A percentile compares a stretch with the other conserved stretches of the same genome.
Conservation (phyloP, 208 protist genomes). For the Tritrichomonas foetus region DNA sequence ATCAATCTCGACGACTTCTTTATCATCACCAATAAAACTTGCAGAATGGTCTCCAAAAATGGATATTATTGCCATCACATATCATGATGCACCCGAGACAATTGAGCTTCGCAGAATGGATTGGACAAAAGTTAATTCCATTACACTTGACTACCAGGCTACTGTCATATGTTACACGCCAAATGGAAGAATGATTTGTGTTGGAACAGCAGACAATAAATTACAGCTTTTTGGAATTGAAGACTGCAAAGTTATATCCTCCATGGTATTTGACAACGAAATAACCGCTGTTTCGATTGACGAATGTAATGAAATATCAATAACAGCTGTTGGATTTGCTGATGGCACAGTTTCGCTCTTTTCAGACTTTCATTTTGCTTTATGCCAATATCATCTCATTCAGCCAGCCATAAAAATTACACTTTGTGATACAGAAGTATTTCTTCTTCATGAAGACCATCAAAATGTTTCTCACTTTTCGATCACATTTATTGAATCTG, state of each 20-base stretch:
- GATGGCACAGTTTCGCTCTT: neutral
- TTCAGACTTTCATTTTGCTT: slow-evolving; percentile 39
- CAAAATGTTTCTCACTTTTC: neutral
- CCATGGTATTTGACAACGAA: neutral
- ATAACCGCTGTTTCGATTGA: neutral
- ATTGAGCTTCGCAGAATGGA: slow-evolving; percentile 32
- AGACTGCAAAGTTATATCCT: neutral
- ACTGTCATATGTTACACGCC: neutral
- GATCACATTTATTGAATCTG: neutral
- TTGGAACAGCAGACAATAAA: neutral
- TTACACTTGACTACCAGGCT: neutral
- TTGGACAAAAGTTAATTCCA: slow-evolving; percentile 36
- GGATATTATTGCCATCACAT: neutral
- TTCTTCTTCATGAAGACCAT: neutral
- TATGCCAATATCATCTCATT: neutral
- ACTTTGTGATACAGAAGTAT: neutral
- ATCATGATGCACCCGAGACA: neutral
- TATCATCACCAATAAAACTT: neutral
- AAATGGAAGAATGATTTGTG: neutral
- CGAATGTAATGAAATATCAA: neutral
- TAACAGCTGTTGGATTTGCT: neutral
- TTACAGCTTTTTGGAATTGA: neutral
- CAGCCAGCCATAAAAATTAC: neutral
- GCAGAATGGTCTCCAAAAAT: neutral
- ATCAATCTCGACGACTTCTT: neutral